Conservation (phyloP, 805 yeast genomes). For the Lipomyces yamanashiensis region DNA sequence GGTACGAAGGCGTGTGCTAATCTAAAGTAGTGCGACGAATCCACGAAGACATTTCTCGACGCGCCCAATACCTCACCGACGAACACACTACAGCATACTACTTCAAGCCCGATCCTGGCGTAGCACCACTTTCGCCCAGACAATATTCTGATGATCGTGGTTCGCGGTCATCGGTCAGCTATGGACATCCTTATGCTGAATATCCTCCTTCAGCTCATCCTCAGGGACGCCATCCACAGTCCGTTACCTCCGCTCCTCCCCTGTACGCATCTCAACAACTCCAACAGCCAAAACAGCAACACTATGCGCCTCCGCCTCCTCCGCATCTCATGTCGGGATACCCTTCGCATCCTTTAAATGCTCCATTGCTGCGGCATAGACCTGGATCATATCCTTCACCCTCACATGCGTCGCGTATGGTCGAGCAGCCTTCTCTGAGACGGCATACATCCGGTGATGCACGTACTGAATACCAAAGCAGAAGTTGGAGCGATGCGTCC, state of each 20-base stretch:
- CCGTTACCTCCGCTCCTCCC: conserved; percentile 8
- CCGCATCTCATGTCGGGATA: conserved; percentile 7
- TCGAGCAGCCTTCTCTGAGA: conserved; percentile 11
- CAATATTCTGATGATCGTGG: conserved; percentile 16
- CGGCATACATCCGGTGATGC: conserved; percentile 32
- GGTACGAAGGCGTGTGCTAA: neutral
- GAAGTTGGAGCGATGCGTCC: conserved; percentile 28
- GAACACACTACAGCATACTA: conserved; percentile 12
- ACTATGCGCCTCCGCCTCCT: conserved; percentile 12
- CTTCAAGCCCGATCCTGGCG: conserved; percentile 12
- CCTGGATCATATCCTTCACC: conserved; percentile 34
- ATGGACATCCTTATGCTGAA: conserved; percentile 2
- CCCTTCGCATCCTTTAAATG: conserved; percentile 10
- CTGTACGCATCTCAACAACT: neutral
- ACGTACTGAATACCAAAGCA: neutral
- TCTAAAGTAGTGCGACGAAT: conserved; percentile 12
- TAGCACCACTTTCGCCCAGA: conserved; percentile 18
- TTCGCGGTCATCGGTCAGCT: conserved; percentile 7
- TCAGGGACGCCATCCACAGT: neutral
- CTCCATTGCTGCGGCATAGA: conserved; percentile 23
- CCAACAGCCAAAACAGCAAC: conserved; percentile 15
- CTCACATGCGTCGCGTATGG: conserved; percentile 10
- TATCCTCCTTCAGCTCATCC: conserved; percentile 1
- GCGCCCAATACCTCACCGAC: conserved; percentile 12
- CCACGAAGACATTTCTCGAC: conserved; percentile 15